phyloP scores from a whole-genome alignment of 257 asterid genomes.

The Solanum megistacrolobum region DNA sequence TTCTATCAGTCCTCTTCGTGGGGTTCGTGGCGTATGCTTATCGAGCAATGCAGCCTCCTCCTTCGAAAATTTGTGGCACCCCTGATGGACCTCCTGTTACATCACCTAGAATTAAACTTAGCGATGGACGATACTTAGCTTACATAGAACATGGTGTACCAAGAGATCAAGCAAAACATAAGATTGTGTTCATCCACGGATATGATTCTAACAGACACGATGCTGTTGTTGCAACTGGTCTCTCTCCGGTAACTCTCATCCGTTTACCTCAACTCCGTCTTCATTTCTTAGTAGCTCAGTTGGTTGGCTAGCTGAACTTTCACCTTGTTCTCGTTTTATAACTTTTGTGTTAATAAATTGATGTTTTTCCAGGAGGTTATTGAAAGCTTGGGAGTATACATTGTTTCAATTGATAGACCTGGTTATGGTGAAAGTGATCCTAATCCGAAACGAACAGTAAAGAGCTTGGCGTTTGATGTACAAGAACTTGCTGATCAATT shows the following conservation, averaged over 20 bases:
- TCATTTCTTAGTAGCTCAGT: not conserved
- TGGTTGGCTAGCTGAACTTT: not conserved
- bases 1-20: constrained; percentile 35
- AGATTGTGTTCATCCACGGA: constrained; percentile 60
- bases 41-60: constrained; percentile 62
- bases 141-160: constrained; percentile 65
- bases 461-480: constrained; percentile 59
- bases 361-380: constrained; percentile 35
- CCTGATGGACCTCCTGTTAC: constrained; percentile 58
- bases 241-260: constrained; percentile 40
- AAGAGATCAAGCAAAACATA: constrained; percentile 54
- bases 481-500: constrained; percentile 84
- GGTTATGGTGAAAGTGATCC: constrained; percentile 98
- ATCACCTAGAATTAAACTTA: constrained; percentile 66
- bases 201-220: constrained; percentile 45
- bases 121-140: constrained; percentile 78
- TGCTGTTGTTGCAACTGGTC: constrained; percentile 21
- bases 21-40: constrained; percentile 71
- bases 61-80: constrained; percentile 57
- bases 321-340: not conserved
- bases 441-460: constrained; percentile 44
- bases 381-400: constrained; percentile 52
- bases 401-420: constrained; percentile 78
- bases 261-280: not conserved
- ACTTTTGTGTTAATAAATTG: not conserved